Base-by-base conservation (phyloP, 2,329 filamentous ascomycete genomes). In the Nemania abortiva region DNA sequence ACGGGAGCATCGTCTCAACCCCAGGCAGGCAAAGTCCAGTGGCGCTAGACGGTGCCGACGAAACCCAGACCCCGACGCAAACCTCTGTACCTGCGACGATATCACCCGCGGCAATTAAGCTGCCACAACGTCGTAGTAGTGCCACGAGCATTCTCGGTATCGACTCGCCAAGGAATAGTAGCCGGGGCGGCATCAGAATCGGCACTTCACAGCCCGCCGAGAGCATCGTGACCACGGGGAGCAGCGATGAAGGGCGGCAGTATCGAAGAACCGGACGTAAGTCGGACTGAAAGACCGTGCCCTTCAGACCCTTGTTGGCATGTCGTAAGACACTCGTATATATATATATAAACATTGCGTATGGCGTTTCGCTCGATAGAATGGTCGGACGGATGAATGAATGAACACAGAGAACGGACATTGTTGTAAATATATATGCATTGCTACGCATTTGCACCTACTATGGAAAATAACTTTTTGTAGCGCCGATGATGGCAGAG, bases 141-240 rank as follows among this genome's bases (percentile, higher is more conserved):
- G 73, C 70, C 42, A 73, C 72, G 6, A 83, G 81, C 68, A 80
- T 75, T 55, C 77, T 84, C 18, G 84, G 81, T 59, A 61, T 84
- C 31, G 82, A 82, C 49, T 77, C 81, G n/a, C 79, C 81, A 69
- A 76, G 64, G 55, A 73, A 74, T 74, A 80, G 77, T 3, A 78
- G 79, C 42, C 54, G 68, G 27, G 29, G 70, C n/a, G 82, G 82
- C 2, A 85, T 84, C 65, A 81, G 75, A 37, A 77, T 84, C 39
- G 82, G 80, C 7, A 75, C 78, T 6, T 78, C 81, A 29, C 82
- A 77, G 66, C 79, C 79, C 1, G 76, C 75, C 10, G 77, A 76
- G 1, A 77, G 80, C 4, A 75, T 83, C 0, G 78, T 83, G 50
- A 82, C 81, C 53, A 74, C 74, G 20, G 72, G 72, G 42, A 76